Conservation (phyloP, 192 early-diverging fungal species). For the Ambispora gerdemannii region DNA sequence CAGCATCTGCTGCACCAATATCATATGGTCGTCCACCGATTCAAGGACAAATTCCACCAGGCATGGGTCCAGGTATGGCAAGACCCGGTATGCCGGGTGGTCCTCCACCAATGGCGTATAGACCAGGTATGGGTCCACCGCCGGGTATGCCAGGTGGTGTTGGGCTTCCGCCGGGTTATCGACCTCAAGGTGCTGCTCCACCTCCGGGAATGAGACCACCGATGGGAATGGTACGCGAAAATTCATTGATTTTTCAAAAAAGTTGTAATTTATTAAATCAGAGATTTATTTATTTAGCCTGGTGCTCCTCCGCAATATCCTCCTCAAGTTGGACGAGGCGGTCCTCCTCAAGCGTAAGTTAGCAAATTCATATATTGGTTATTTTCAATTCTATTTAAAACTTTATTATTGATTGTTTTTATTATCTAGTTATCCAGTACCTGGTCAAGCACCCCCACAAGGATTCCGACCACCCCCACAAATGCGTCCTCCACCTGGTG, state of each 20-base stretch:
- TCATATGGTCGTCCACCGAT: slow-evolving; percentile 68
- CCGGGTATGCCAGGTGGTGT: slow-evolving; percentile 53
- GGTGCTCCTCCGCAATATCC: slow-evolving; percentile 19
- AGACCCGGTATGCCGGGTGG: slow-evolving; percentile 27
- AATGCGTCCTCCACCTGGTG: slow-evolving; percentile 28
- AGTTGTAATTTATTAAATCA: background rate
- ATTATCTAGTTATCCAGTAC: slow-evolving; percentile 32
- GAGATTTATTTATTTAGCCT: slow-evolving; percentile 3
- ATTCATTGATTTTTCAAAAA: background rate
- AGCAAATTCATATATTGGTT: background rate
- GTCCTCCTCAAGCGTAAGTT: slow-evolving; percentile 14
- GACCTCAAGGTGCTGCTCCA: slow-evolving; percentile 54
- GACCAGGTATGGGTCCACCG: slow-evolving; percentile 58
- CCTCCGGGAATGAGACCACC: slow-evolving; percentile 43
- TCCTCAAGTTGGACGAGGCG: slow-evolving; percentile 5
- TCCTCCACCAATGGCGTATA: slow-evolving; percentile 49
- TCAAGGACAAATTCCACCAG: slow-evolving; percentile 55
- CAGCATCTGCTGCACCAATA: slow-evolving; percentile 68
- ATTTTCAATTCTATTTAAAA: background rate
- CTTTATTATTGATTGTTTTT: background rate
- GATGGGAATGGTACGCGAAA: slow-evolving; percentile 24
- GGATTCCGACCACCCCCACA: slow-evolving; percentile 38
- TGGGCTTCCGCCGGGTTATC: slow-evolving; percentile 51
- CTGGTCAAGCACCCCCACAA: slow-evolving; percentile 41
- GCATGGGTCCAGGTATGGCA: slow-evolving; percentile 48